phyloP scores from a whole-genome alignment of 768 basidiomycete genomes.

The Mycena vulgaris region DNA sequence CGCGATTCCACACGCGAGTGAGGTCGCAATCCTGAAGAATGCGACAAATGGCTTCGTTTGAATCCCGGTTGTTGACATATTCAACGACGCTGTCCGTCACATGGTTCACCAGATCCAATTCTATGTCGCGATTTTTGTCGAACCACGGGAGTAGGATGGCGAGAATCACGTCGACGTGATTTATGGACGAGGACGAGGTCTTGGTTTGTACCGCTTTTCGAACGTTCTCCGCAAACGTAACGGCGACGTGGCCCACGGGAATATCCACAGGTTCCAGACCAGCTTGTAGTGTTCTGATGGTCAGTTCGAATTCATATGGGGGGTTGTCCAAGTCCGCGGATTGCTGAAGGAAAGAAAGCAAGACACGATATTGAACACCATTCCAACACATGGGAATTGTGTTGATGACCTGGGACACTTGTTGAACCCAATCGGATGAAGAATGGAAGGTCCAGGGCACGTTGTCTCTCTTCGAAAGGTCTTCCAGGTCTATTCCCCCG shows the following conservation, averaged over 20 bases:
- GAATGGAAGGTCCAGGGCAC: neutral
- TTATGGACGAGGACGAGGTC: neutral
- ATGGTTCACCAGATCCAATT: slow-evolving; percentile 11
- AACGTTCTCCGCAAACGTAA: slow-evolving; percentile 21
- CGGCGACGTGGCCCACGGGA: slow-evolving; percentile 19
- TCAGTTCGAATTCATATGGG: slow-evolving; percentile 36
- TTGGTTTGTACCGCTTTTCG: slow-evolving; percentile 22
- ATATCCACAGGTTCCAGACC: slow-evolving; percentile 20
- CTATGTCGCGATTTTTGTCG: slow-evolving; percentile 1
- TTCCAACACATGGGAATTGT: slow-evolving; percentile 28
- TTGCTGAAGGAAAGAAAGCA: slow-evolving; percentile 32
- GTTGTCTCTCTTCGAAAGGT: neutral
- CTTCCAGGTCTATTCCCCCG: slow-evolving; percentile 15
- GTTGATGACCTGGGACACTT: slow-evolving; percentile 22
- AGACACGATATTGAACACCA: slow-evolving; percentile 30
- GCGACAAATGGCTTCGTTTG: slow-evolving; percentile 30
- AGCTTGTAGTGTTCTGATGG: slow-evolving; percentile 20
- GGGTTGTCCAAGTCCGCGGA: slow-evolving; percentile 18
- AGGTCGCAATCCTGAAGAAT: slow-evolving; percentile 35
- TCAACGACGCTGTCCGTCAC: slow-evolving; percentile 30
- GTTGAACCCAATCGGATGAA: slow-evolving; percentile 9
- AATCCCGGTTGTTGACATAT: slow-evolving; percentile 32
- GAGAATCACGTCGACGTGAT: slow-evolving; percentile 34
- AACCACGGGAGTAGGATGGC: slow-evolving; percentile 35
- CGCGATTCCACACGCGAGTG: slow-evolving; percentile 28